Evolutionary conservation across 148 eudicot genomes (phyloP).

Genomic region (Cornus suecica): DNA sequence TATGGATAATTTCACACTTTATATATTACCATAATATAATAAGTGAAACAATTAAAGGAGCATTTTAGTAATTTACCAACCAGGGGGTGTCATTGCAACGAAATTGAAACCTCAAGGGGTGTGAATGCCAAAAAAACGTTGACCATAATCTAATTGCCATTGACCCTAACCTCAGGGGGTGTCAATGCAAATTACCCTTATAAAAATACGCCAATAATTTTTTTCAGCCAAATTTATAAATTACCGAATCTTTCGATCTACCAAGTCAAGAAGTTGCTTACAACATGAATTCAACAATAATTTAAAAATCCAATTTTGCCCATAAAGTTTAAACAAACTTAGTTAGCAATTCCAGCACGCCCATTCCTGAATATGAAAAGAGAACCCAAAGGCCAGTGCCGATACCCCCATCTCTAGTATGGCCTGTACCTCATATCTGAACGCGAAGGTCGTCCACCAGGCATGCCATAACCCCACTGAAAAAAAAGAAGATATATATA

Average conservation of each 20-base stretch:
- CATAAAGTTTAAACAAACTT: not conserved
- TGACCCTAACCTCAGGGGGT: no score
- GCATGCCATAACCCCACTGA: slow-evolving; percentile 75
- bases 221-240: not conserved
- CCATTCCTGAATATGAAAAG: not conserved
- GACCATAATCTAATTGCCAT: no score
- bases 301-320: not conserved
- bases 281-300: not conserved
- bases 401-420: slow-evolving; percentile 34
- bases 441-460: slow-evolving; percentile 73
- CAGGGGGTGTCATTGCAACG: no score
- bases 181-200: no score
- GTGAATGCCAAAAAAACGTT: no score
- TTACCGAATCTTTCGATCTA: not conserved
- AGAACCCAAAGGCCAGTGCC: not conserved
- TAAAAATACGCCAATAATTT: no score
- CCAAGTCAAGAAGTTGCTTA: not conserved
- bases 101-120: no score
- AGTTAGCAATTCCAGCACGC: not conserved
- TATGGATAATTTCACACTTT: no score
- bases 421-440: slow-evolving; percentile 91
- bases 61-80: no score
- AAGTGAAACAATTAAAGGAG: no score
- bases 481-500: slow-evolving; percentile 13
- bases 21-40: no score